Evolutionary conservation across 768 basidiomycete genomes (phyloP).

Genomic region (Leccinum obscurum): DNA sequence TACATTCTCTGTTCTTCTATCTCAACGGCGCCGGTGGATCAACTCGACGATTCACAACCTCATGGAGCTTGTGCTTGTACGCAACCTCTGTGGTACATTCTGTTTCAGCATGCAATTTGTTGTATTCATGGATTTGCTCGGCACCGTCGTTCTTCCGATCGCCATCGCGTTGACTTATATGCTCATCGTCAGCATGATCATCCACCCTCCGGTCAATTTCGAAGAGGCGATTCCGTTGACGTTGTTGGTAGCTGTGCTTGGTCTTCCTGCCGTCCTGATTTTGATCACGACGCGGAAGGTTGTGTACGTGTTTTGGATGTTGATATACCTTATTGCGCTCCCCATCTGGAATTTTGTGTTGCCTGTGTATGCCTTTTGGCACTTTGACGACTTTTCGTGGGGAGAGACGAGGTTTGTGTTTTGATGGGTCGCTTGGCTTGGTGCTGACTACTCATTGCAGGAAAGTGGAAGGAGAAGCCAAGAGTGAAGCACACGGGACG

Average conservation of each 20-base stretch:
- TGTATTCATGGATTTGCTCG: constrained; percentile 95
- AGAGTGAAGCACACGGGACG: constrained; percentile 74
- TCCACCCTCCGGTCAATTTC: constrained; percentile 81
- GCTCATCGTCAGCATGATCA: constrained; percentile 77
- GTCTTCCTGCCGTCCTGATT: constrained; percentile 90
- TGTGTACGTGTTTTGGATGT: constrained; percentile 97
- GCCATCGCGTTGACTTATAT: constrained; percentile 90
- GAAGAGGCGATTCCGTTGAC: constrained; percentile 92
- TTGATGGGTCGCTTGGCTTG: neutral
- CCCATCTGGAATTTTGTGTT: constrained; percentile 97
- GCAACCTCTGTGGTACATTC: constrained; percentile 97
- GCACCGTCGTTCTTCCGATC: constrained; percentile 90
- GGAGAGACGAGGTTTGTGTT: constrained; percentile 86
- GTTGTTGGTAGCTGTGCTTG: constrained; percentile 86
- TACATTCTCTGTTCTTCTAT: constrained; percentile 88
- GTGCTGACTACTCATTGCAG: constrained; percentile 42
- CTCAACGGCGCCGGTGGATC: constrained; percentile 98
- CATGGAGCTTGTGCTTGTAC: constrained; percentile 97
- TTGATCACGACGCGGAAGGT: constrained; percentile 93
- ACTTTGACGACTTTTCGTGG: constrained; percentile 99
- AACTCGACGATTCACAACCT: constrained; percentile 99
- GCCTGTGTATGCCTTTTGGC: constrained; percentile 97
- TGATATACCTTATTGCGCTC: constrained; percentile 88
- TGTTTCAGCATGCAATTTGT: constrained; percentile 99
- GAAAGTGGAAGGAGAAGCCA: constrained; percentile 91